Evolutionary conservation across 306 rosid species (phyloP).

Genomic region (Prunus campanulata): DNA sequence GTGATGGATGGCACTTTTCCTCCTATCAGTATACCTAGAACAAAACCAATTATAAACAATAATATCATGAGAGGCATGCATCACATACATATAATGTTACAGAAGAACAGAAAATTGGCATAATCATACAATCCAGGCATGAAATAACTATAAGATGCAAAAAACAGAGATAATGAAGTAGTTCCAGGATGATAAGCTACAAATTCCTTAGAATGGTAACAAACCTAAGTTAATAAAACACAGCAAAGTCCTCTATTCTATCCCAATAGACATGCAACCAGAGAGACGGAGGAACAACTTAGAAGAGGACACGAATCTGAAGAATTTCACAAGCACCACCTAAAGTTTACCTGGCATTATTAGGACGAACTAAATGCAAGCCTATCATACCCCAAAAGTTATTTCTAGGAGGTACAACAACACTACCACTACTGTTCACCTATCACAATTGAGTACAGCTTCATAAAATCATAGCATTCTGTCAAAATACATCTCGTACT

Average conservation of each 20-base stretch:
- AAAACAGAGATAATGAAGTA: neutral
- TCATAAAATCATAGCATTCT: neutral
- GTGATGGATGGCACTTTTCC: conserved; percentile 50
- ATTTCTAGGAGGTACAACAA: neutral
- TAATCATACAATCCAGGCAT: neutral
- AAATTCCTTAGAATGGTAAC: neutral
- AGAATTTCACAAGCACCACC: neutral
- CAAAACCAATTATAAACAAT: conserved; percentile 9
- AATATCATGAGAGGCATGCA: neutral
- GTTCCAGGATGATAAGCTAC: neutral
- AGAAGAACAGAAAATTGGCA: neutral
- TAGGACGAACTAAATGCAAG: neutral
- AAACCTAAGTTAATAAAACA: neutral
- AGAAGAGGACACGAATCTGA: neutral
- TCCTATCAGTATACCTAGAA: conserved; percentile 64
- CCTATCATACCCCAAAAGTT: neutral
- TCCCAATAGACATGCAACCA: neutral
- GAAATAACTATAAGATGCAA: neutral
- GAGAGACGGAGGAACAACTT: neutral
- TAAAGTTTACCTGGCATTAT: neutral
- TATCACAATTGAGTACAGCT: neutral
- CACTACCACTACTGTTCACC: neutral
- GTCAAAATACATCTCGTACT: neutral
- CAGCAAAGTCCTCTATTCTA: neutral
- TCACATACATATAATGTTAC: neutral